A percentile compares a stretch with the other conserved stretches of the same genome.
Conservation (phyloP, 2,329 filamentous ascomycete genomes). For the Talaromyces sp. region DNA sequence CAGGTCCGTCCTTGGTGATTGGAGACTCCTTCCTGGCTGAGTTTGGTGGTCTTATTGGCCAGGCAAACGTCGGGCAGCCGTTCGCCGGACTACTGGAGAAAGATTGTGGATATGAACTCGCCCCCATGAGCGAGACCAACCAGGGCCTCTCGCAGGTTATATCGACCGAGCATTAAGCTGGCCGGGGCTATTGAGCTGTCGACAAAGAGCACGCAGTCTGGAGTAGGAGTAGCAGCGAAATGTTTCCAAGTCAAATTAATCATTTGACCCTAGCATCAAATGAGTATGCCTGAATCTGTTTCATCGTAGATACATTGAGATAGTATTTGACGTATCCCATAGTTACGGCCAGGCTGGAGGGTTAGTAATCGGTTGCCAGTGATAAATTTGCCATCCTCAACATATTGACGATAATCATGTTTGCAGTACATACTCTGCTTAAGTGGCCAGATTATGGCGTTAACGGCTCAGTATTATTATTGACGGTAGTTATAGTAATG, state of each 20-base stretch:
- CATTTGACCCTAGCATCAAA: neutral
- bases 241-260: neutral
- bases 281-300: neutral
- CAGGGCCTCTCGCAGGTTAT: neutral
- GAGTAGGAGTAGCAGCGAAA: too few species aligned
- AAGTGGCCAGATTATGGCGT: neutral
- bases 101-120: conserved; percentile 5
- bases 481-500: neutral
- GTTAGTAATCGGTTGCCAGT: neutral
- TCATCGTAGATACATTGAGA: neutral
- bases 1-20: neutral
- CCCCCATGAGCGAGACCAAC: neutral
- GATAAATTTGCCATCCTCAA: neutral
- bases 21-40: neutral
- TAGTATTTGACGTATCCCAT: neutral
- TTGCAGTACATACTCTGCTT: neutral
- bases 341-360: neutral
- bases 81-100: neutral
- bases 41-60: neutral
- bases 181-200: neutral
- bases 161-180: neutral
- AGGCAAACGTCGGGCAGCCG: conserved; percentile 1
- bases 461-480: neutral
- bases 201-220: neutral
- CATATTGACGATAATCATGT: neutral